Percentiles rank a stretch among this genome's conserved stretches.
phyloP scores from a whole-genome alignment of 2,329 filamentous ascomycete species.

The Lojkania enalia region DNA sequence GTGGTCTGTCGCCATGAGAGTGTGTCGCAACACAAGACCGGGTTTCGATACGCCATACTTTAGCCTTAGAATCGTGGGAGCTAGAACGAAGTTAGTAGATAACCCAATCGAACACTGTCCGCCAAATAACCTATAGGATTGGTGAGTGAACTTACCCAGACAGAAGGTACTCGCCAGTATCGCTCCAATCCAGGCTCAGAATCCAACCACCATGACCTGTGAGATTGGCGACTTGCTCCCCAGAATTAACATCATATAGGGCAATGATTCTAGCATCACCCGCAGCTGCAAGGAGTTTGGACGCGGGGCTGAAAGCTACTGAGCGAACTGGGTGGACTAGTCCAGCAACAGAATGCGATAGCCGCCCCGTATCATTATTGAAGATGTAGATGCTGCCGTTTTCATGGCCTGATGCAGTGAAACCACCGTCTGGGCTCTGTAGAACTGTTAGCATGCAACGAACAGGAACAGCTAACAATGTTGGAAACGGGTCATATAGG shows the following conservation, averaged over 20 bases:
- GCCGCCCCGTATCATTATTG: conserved; percentile 83
- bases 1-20: conserved; percentile 70
- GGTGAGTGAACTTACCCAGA: conserved; percentile 61
- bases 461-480: conserved; percentile 1
- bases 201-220: conserved; percentile 84
- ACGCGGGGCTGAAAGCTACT: conserved; percentile 84
- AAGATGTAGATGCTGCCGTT: conserved; percentile 93
- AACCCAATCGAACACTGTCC: background rate
- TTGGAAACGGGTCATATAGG: background rate
- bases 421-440: conserved; percentile 72
- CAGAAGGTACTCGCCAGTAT: conserved; percentile 87
- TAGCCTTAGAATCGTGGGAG: conserved; percentile 89
- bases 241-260: conserved; percentile 88
- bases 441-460: conserved; percentile 4
- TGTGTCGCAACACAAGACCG: conserved; percentile 88
- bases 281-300: conserved; percentile 82
- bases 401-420: conserved; percentile 90
- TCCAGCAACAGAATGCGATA: conserved; percentile 84
- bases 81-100: conserved; percentile 37
- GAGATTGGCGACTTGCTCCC: conserved; percentile 88
- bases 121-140: background rate
- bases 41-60: conserved; percentile 91
- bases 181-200: conserved; percentile 87
- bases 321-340: conserved; percentile 84
- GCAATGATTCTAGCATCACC: conserved; percentile 88